Conservation (phyloP, 2,329 filamentous ascomycete genomes). For the Pseudogymnoascus sp. region DNA sequence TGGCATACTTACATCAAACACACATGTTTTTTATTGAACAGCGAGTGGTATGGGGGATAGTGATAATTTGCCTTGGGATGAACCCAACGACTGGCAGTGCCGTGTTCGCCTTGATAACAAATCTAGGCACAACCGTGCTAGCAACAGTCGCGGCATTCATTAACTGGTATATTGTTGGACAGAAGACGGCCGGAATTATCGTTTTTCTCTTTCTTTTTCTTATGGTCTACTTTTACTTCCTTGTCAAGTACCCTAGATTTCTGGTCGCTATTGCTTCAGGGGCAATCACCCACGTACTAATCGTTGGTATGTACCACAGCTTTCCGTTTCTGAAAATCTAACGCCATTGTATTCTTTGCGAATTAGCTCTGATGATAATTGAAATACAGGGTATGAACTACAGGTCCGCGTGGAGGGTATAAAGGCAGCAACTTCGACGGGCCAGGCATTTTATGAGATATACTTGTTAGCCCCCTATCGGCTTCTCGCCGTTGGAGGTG, state of each 20-base stretch:
- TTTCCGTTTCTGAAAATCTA: neutral
- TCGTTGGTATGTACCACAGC: constrained; percentile 16
- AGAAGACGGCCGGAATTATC: constrained; percentile 54
- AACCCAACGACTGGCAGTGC: constrained; percentile 54
- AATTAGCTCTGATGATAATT: neutral
- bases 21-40: constrained; percentile 62
- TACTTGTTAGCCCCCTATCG: constrained; percentile 64
- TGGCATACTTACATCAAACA: constrained; percentile 57
- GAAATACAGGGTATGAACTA: constrained; percentile 15
- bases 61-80: constrained; percentile 42
- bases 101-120: constrained; percentile 60
- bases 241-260: constrained; percentile 58
- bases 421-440: constrained; percentile 44
- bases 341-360: neutral
- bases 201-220: constrained; percentile 48
- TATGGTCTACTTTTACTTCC: constrained; percentile 44
- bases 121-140: constrained; percentile 55
- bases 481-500: constrained; percentile 57
- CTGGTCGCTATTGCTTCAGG: constrained; percentile 52
- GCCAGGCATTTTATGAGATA: constrained; percentile 61
- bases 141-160: constrained; percentile 57
- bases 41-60: constrained; percentile 66
- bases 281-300: constrained; percentile 50
- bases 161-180: constrained; percentile 65
- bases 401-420: constrained; percentile 41